Base-by-base conservation (phyloP, 345 rosid species). In the Ceriops zippeliana region DNA sequence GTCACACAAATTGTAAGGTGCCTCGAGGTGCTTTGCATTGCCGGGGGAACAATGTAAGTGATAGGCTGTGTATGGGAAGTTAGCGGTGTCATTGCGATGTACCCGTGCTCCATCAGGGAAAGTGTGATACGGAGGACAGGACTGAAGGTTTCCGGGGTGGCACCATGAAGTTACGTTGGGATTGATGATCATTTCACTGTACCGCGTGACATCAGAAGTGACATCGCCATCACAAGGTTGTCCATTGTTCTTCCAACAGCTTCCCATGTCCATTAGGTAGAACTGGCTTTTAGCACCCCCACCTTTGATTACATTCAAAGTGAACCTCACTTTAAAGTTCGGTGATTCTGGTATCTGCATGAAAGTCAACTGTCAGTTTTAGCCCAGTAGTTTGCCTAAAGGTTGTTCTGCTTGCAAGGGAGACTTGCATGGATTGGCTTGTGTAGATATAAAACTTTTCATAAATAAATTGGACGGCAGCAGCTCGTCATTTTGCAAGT, bases 191-290 rank as follows among this genome's bases (percentile, higher is more conserved):
- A 75, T 75, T 59, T 68, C 78, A 24, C 70, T 75, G 74, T 75
- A 75, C 20, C 78, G 65, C 15, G 74, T 75, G 31, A 63, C 73
- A 13, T 75, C 73, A 1, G 73, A 46, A 31, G 66, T 75, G 5
- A 75, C 78, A 58, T 75, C 38, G 0, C 78, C 73, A 63, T 75
- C 73, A 42, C 78, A 68, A 49, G 73, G 73, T 52, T 69, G 60
- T 58, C 73, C 73, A 20, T 68, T 63, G 78, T 75, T 75, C 69
- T 75, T 75, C 78, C 78, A 75, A 58, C 78, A 74, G 59, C 77
- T 68, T 5, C 77, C 77, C 2, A 74, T 74, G 73, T 68, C 77
- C 64, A 74, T 53, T 51, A 75, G 70, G 61, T 75, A 75, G 66
- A 75, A 75, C 34, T 75, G 78, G 60, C 78, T 75, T 42, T 52